Evolutionary conservation across 2,329 filamentous ascomycete species (phyloP), one percentile per base, ranked within the genome.

Genomic region (Paramyrothecium roridum): DNA sequence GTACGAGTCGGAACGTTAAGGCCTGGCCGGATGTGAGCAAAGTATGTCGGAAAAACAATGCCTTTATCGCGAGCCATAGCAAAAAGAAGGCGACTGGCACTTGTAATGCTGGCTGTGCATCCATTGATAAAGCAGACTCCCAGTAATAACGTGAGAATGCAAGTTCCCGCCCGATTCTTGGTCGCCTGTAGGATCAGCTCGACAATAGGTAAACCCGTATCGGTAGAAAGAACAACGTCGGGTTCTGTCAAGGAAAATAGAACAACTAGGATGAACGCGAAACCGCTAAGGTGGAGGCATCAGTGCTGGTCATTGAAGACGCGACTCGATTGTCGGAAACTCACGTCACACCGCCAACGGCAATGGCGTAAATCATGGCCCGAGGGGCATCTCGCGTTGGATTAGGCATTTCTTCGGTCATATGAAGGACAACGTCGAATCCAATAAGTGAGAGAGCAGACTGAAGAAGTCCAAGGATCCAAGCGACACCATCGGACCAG

Each of bases 1-100:
- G 74, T 67, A 26, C 69, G 68, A 2, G 76, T 66, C 2, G 77
- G 77, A 11, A 78, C 75, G 50, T 78, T 65, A 4, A 77, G 71
- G 3, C 57, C 62, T 0, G 71, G 68, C 17, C 68, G 61, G 23
- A 76, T 68, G 45, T 72, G 66, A 0, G 67, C 67, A n/a, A 74
- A 71, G 53, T 65, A 71, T n/a, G 61, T 46, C 33, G 65, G 67
- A 53, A 67, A 72, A 2, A 70, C 60, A 8, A 72, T 67, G 8
- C 72, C 76, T 45, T 67, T 69, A 53, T 79, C 78, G 52, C 78
- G 70, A 7, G 78, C 78, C 68, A 81, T 79, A 6, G 76, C 66
- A 57, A 69, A 79, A 13, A 76, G 58, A 16, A 80, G 67, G 34
- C 77, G 65, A 37, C 70, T 77, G 1, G 70, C 74, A 52, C 70